Evolutionary conservation across 768 basidiomycete species (phyloP), one percentile per base, ranked within the genome.

Genomic region (Termitomyces titanicus): DNA sequence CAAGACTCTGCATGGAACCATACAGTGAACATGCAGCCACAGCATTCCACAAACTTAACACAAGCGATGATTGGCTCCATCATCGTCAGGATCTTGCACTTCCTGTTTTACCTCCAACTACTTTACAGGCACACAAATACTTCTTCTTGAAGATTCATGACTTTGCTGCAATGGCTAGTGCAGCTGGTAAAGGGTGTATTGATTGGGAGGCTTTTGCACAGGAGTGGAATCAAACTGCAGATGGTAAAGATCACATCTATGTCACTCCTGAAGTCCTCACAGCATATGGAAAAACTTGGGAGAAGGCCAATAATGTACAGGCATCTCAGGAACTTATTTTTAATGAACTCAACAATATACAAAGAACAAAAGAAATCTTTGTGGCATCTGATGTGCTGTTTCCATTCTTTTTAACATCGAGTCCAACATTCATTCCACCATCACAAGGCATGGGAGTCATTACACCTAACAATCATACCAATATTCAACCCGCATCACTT

Each of bases 221-320:
- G 12, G 42, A 44, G 24, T 44, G 42, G 42, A 44, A 44, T 44
- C 13, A 20, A 25, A 20, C 42, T 18, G 42, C 42, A 12, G 42
- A 44, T 44, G 42, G 42, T 2, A 25, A 44, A 13, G 42, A 44
- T 20, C 42, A n/a, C 51, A 64, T 61, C 45, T 67, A 67, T 46
- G 38, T 66, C 6, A 67, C 66, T n/a, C 34, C 53, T 3, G 66
- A 67, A 13, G 62, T 67, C 34, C 52, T 67, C 22, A 18, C 24
- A 8, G 55, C 54, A 22, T 64, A 66, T 42, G 61, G 63, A 18
- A 67, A 66, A 47, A 33, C 60, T 17, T 66, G 65, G 65, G 65
- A 63, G 29, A 64, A 65, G 33, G 39, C 40, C 3, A 63, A 20
- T 29, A 67, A 67, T 37, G 57, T 63, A 18, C 58, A 51, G 11